Percentiles rank a stretch among this genome's conserved stretches.
phyloP scores from a whole-genome alignment of 2,329 filamentous ascomycete species.

The Diaporthe capsici region DNA sequence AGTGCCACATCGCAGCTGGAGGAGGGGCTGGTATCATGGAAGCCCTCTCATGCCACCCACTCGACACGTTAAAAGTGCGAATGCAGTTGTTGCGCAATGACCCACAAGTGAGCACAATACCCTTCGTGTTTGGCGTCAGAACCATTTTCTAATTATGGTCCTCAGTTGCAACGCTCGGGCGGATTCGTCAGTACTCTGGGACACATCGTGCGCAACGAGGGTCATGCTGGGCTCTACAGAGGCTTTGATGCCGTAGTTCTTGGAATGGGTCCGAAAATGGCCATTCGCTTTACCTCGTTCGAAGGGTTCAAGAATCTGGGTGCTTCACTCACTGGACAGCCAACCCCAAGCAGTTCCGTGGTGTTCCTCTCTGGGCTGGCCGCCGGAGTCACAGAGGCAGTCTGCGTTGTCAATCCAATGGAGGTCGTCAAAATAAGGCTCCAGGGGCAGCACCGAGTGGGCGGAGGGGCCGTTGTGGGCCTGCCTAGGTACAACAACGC shows the following conservation, averaged over 20 bases:
- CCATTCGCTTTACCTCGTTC: neutral
- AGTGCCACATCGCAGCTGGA: neutral
- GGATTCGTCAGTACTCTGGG: neutral
- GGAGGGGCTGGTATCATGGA: slow-evolving; percentile 4
- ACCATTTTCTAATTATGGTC: neutral
- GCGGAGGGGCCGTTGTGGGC: neutral
- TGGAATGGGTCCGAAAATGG: neutral
- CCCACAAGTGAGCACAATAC: neutral
- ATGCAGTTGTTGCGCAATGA: slow-evolving; percentile 1
- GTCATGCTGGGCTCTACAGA: neutral
- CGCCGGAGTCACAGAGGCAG: neutral
- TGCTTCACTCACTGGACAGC: neutral
- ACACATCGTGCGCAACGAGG: neutral
- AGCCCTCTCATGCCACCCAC: neutral
- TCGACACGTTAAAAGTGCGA: slow-evolving; percentile 2
- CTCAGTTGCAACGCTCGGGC: neutral
- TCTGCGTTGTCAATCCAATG: neutral
- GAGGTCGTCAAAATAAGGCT: slow-evolving; percentile 12
- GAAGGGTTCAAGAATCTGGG: neutral
- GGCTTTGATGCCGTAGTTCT: neutral
- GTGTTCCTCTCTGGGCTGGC: neutral
- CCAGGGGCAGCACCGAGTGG: neutral
- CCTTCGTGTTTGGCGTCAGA: no score
- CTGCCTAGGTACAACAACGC: neutral
- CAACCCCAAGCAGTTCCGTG: neutral